Percentiles rank a stretch among this genome's conserved stretches.
These are phyloP conservation scores for Buddleja alternifolia DNA, from an alignment of 257 asterid genomes.

Conservation along the genomic window DNA sequence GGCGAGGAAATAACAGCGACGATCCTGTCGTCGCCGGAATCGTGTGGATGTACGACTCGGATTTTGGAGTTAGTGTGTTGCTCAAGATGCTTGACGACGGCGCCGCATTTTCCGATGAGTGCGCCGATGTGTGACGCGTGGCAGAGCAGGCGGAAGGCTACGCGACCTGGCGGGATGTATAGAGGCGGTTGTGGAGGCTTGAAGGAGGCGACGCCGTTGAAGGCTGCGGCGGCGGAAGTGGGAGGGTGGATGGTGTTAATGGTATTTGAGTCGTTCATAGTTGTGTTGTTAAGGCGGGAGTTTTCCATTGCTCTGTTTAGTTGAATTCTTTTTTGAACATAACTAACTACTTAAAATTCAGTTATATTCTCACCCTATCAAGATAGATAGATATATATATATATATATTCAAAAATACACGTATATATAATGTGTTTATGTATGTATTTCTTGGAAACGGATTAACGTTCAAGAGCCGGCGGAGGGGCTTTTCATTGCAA, in stretches of 20 bases:
- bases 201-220: conserved; percentile 26
- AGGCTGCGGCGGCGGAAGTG: conserved; percentile 7
- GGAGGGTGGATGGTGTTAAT: conserved; percentile 6
- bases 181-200: conserved; percentile 44
- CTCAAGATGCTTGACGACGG: conserved; percentile 69
- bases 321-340: too few relatives aligned
- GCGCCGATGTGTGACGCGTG: conserved; percentile 79
- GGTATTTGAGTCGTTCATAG: conserved; percentile 27
- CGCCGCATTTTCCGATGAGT: conserved; percentile 72
- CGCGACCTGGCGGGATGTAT: conserved; percentile 50
- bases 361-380: too few relatives aligned
- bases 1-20: conserved; percentile 57
- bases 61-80: conserved; percentile 57
- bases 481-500: too few relatives aligned
- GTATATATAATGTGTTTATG: too few relatives aligned
- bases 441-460: too few relatives aligned
- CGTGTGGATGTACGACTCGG: conserved; percentile 56
- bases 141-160: conserved; percentile 72
- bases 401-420: too few relatives aligned
- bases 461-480: too few relatives aligned
- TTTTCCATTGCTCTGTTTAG: too few relatives aligned
- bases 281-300: too few relatives aligned
- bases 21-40: conserved; percentile 54
- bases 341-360: too few relatives aligned
- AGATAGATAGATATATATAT: too few relatives aligned